phyloP scores from a whole-genome alignment of 2,329 filamentous ascomycete species.

The Beauveria medogensis region DNA sequence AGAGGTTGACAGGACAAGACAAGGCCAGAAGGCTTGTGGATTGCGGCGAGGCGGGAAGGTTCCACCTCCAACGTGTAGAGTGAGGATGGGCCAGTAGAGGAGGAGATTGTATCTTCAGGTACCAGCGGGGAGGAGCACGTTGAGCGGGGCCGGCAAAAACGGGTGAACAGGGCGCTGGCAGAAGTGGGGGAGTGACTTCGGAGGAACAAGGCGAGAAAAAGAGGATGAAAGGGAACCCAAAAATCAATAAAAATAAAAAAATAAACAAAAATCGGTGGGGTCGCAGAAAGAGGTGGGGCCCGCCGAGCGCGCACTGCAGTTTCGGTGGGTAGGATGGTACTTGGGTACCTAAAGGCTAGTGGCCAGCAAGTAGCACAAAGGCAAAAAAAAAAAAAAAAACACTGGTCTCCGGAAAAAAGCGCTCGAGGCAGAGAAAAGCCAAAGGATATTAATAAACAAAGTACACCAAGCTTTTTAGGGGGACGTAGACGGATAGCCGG shows the following conservation, averaged over 20 bases:
- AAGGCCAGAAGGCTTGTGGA: not conserved
- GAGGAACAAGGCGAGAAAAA: not conserved
- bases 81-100: not conserved
- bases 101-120: not conserved
- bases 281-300: not conserved
- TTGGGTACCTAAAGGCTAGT: not conserved
- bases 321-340: not conserved
- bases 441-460: too few species aligned
- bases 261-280: constrained; percentile 6
- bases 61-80: constrained; percentile 9
- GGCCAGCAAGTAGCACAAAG: not conserved
- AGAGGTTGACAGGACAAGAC: not conserved
- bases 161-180: not conserved
- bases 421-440: too few species aligned
- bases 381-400: too few species aligned
- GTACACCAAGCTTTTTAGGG: too few species aligned
- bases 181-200: not conserved
- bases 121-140: not conserved
- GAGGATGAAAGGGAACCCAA: not conserved
- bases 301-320: too few species aligned
- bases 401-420: too few species aligned
- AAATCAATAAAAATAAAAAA: not conserved
- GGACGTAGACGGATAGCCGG: too few species aligned
- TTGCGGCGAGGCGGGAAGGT: constrained; percentile 5
- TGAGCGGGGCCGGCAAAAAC: not conserved